Conservation (phyloP, 306 rosid genomes). For the Quercus parvula region DNA sequence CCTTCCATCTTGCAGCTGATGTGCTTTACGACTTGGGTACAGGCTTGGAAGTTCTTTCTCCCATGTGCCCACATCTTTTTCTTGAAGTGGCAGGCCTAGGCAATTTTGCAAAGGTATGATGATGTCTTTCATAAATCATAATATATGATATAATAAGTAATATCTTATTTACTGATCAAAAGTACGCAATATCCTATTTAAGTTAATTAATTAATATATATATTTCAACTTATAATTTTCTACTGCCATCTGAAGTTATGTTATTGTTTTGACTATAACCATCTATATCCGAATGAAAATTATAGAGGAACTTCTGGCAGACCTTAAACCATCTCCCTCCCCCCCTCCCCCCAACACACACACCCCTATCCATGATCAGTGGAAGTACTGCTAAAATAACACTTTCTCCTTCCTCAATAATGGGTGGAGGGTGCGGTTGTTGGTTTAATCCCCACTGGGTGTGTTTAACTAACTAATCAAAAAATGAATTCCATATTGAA, state of each 20-base stretch:
- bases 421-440: too few species aligned
- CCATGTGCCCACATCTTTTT: constrained; percentile 92
- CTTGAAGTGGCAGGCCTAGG: constrained; percentile 96
- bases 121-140: background rate
- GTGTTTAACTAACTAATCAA: too few species aligned
- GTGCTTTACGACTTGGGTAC: constrained; percentile 82
- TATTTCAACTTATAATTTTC: background rate
- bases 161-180: too few species aligned
- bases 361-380: background rate
- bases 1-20: constrained; percentile 69
- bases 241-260: background rate
- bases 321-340: background rate
- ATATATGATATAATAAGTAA: too few species aligned
- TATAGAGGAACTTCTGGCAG: background rate
- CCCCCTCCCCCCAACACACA: too few species aligned
- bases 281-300: background rate
- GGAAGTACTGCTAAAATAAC: too few species aligned
- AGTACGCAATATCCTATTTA: too few species aligned
- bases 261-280: background rate
- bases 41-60: constrained; percentile 97
- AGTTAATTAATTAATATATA: background rate
- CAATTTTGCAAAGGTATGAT: constrained; percentile 77
- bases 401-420: too few species aligned
- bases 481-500: background rate
- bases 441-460: too few species aligned